A percentile compares a stretch with the other conserved stretches of the same genome.
Conservation (phyloP, 345 rosid genomes). For the Carallia pectinifolia region DNA sequence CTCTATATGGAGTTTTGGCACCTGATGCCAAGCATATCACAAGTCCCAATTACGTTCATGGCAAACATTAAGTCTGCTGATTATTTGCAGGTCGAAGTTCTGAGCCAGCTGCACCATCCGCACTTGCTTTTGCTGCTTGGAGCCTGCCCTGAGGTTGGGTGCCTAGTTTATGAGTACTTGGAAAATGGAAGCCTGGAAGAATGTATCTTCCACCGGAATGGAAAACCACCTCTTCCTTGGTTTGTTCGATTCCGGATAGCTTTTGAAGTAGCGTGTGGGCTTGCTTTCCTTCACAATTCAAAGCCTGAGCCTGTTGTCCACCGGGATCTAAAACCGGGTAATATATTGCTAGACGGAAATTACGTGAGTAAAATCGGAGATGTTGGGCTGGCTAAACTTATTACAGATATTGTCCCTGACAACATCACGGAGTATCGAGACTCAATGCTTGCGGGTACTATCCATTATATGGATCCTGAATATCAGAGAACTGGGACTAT, state of each 20-base stretch:
- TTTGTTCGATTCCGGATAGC: conserved; percentile 62
- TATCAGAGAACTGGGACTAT: conserved; percentile 82
- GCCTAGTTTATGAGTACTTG: conserved; percentile 82
- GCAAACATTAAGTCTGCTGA: background rate
- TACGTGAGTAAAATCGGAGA: conserved; percentile 84
- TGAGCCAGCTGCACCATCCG: conserved; percentile 80
- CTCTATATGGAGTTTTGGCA: background rate
- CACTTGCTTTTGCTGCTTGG: conserved; percentile 81
- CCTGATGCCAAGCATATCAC: background rate
- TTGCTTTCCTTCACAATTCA: conserved; percentile 88
- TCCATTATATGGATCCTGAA: conserved; percentile 88
- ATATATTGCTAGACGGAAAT: conserved; percentile 68
- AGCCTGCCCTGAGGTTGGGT: conserved; percentile 79
- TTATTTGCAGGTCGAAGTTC: conserved; percentile 68
- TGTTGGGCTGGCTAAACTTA: conserved; percentile 84
- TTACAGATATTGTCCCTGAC: conserved; percentile 69
- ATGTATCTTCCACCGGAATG: conserved; percentile 46
- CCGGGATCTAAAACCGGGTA: conserved; percentile 83
- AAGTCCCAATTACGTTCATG: background rate
- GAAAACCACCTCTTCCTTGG: conserved; percentile 80
- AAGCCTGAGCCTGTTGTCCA: conserved; percentile 86
- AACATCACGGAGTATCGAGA: conserved; percentile 62
- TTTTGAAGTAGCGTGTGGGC: conserved; percentile 80
- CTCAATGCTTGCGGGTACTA: conserved; percentile 70
- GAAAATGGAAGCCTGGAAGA: conserved; percentile 83